Evolutionary conservation across 805 yeast genomes (phyloP), one percentile per base, ranked within the genome.

Genomic region (Zygotorulaspora sp.): DNA sequence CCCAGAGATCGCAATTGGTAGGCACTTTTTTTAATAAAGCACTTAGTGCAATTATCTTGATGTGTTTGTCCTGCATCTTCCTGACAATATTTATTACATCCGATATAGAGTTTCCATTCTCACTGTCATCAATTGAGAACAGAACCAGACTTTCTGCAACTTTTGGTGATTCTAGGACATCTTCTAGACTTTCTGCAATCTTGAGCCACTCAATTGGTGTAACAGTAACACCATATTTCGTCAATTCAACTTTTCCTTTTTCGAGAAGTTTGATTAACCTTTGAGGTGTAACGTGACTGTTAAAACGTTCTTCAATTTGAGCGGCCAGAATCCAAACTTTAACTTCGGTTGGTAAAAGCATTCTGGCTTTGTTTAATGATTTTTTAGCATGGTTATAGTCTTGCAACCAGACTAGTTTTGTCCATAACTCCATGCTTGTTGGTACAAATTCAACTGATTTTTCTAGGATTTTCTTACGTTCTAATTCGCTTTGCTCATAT

Each of bases 371-470:
- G 47, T 77, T 77, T 21, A 88, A 61, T 0, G 77, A 64, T 13
- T 61, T 53, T 45, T 74, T 75, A 0, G 89, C 80, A 7, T 72
- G 75, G 5, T 58, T 51, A 40, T 68, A 65, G 2, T 57, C 53
- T 37, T 62, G 64, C 9, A 76, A 40, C 15, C 69, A 65, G 5
- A 82, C 70, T 25, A 81, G 58, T 2, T 71, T 67, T 7, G 75
- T 54, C 94, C 95, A 84, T 30, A 89, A 64, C 1, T 71, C 73
- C 51, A 82, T 71, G 23, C 82, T 73, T 1, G 60, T 40, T 0
- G 96, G 88, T 14, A 85, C 70, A 16, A 86, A 57, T 43, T 80
- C 83, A 0, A 80, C 69, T 0, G 96, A 90, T 37, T 80, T 81
- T 1, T 54, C 44, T 3, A 86, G 58, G 40, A 88, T 69, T 44